Conservation (phyloP, 805 yeast species). For the Saccharomycopsis sp. region DNA sequence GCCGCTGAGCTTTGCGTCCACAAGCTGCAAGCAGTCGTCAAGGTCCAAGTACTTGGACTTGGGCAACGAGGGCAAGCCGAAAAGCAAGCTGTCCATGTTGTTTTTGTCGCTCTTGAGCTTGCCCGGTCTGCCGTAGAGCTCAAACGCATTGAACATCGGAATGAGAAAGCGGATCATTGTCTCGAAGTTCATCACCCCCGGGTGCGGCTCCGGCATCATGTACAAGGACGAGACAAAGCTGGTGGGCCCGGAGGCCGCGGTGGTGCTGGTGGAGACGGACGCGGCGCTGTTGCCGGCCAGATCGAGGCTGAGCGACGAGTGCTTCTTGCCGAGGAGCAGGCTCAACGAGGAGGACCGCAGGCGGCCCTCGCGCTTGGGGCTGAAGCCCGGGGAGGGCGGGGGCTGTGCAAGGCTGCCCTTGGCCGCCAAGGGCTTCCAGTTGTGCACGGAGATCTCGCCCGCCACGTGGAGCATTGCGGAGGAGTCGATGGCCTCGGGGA, state of each 20-base stretch:
- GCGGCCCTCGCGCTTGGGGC: constrained; percentile 7
- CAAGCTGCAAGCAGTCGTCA: constrained; percentile 11
- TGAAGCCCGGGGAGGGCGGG: constrained; percentile 15
- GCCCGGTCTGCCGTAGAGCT: constrained; percentile 67
- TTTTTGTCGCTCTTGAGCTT: constrained; percentile 52
- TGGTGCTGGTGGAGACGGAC: not conserved
- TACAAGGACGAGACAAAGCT: constrained; percentile 30
- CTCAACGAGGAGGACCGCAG: constrained; percentile 20
- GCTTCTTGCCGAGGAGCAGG: constrained; percentile 12
- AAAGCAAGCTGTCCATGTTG: constrained; percentile 49
- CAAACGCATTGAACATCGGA: constrained; percentile 65
- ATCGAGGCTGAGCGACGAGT: constrained; percentile 11
- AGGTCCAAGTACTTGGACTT: constrained; percentile 48
- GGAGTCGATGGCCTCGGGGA: constrained; percentile 47
- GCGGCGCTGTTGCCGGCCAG: constrained; percentile 4
- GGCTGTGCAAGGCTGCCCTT: constrained; percentile 10
- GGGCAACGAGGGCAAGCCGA: constrained; percentile 72
- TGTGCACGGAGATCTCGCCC: constrained; percentile 44
- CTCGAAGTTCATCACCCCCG: constrained; percentile 65
- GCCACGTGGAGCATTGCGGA: constrained; percentile 49
- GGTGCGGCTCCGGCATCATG: constrained; percentile 64
- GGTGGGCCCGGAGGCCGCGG: constrained; percentile 7
- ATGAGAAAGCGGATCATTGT: constrained; percentile 64
- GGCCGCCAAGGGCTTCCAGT: constrained; percentile 16
- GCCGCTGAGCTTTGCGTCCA: constrained; percentile 17